Base-by-base conservation (phyloP, 148 eudicot species). In the Hydrangea macrophylla region DNA sequence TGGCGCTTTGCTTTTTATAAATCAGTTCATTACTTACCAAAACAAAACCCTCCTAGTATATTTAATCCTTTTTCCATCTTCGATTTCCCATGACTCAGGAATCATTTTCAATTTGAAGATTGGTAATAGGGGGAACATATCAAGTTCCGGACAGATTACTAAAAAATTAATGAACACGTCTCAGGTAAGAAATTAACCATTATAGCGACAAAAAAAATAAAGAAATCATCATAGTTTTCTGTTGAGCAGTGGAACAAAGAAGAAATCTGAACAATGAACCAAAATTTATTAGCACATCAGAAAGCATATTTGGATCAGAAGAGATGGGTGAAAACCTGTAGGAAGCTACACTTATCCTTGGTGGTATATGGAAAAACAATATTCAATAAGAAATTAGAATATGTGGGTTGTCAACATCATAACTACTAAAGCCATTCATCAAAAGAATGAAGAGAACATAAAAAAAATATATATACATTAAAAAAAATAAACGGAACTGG, bases 271-370 rank as follows among this genome's bases (percentile, higher is more conserved):
- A 42, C 15, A 12, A 3, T 12, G 15, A 12, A 42, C n/a, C n/a
- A n/a, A 11, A 42, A 42, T 12, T 11, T 10, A 12, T 42, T 42
- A 42, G 50, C 50, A 42, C 15, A 42, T 28, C 31, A 76, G 10
- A 12, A 51, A 53, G 53, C 4, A 61, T 50, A 37, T 48, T 25
- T 18, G n/a, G 7, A 58, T 30, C 30, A 35, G 30, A 67, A 18
- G 22, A 31, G 15, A 8, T 24, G n/a, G 58, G 39, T 54, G 70
- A 60, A 63, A n/a, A 84, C 98, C 98, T 90, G 85, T 94, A 90
- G 20, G 98, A 94, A 73, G 96, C 97, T 61, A 96, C 97, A 75
- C 75, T 90, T 82, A 88, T 94, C 71, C 98, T 76, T 30, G 98
- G 97, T 31, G 98, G 98, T 81, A 94, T 94, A 97, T 94, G 97